A percentile compares a stretch with the other conserved stretches of the same genome.
These are phyloP conservation scores for Coelastrella sp. DNA, from an alignment of 139 green algal genomes.

Conservation along the genomic window DNA sequence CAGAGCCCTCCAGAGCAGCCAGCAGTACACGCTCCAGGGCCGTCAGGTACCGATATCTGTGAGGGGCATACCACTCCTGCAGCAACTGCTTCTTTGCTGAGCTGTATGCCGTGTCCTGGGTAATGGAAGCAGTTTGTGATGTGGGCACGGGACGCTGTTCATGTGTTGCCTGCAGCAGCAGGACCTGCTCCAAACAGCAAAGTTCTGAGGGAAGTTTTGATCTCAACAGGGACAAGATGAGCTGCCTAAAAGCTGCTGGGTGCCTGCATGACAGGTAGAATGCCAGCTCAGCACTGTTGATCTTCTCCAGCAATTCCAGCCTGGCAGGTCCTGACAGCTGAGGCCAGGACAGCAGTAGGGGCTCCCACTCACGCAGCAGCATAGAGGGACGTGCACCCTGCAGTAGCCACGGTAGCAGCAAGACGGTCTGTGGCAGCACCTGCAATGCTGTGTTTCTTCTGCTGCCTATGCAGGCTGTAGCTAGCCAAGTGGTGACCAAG, in stretches of 20 bases:
- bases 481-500: neutral
- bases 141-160: constrained; percentile 12
- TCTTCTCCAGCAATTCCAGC: neutral
- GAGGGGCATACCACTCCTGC: constrained; percentile 22
- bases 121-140: neutral
- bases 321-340: neutral
- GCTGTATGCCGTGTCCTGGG: neutral
- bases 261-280: constrained; percentile 22
- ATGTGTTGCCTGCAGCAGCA: constrained; percentile 35
- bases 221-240: constrained; percentile 15
- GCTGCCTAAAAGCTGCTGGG: neutral
- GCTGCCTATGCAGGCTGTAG: neutral
- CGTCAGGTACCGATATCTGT: constrained; percentile 6
- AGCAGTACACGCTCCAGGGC: constrained; percentile 33
- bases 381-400: neutral
- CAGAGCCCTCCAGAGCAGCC: neutral
- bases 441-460: neutral
- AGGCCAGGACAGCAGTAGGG: neutral
- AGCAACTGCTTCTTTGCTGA: constrained; percentile 25
- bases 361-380: constrained; percentile 26
- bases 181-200: constrained; percentile 14
- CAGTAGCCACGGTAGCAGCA: neutral
- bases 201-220: constrained; percentile 20
- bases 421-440: neutral
- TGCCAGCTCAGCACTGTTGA: constrained; percentile 12